Evolutionary conservation across 495 filamentous ascomycete species (phyloP).

Genomic region (Aspergillus hancockii): DNA sequence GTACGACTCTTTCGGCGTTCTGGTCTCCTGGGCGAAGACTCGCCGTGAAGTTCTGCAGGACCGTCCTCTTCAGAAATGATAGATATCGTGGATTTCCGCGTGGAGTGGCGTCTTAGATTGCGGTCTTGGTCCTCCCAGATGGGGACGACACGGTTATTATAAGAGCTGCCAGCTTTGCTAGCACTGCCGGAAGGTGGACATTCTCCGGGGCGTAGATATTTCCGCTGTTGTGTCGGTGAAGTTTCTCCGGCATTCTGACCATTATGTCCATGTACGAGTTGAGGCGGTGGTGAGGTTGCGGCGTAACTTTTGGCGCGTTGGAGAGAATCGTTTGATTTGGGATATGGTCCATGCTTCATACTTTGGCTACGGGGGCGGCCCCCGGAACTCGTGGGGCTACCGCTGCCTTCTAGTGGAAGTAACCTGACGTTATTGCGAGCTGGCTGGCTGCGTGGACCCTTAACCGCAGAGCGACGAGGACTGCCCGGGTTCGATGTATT

Average conservation of each 20-base stretch:
- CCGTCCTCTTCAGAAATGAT: slow-evolving; percentile 16
- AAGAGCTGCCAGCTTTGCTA: slow-evolving; percentile 1
- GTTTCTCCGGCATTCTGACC: not conserved
- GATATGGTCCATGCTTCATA: slow-evolving; percentile 20
- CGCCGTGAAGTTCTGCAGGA: slow-evolving; percentile 18
- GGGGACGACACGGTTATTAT: slow-evolving; percentile 30
- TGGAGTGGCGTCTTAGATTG: not conserved
- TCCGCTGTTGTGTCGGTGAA: not conserved
- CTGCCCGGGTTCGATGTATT: slow-evolving; percentile 30
- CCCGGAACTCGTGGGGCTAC: slow-evolving; percentile 16
- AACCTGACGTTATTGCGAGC: slow-evolving; percentile 27
- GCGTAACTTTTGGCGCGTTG: slow-evolving; percentile 23
- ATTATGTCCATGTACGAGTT: not conserved
- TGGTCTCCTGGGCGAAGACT: slow-evolving; percentile 12
- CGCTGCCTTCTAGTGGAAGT: slow-evolving; percentile 20
- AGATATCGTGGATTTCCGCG: slow-evolving; percentile 12
- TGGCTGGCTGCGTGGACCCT: slow-evolving; percentile 43
- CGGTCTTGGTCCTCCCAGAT: slow-evolving; percentile 47
- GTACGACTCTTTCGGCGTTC: slow-evolving; percentile 12
- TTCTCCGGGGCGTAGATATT: not conserved
- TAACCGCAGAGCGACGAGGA: slow-evolving; percentile 38
- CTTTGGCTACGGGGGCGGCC: slow-evolving; percentile 30
- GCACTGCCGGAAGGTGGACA: slow-evolving; percentile 5
- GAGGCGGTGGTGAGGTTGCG: not conserved
- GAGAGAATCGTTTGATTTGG: slow-evolving; percentile 24